phyloP scores from a whole-genome alignment of 2,329 filamentous ascomycete genomes.

The Lachnum nothofagi region DNA sequence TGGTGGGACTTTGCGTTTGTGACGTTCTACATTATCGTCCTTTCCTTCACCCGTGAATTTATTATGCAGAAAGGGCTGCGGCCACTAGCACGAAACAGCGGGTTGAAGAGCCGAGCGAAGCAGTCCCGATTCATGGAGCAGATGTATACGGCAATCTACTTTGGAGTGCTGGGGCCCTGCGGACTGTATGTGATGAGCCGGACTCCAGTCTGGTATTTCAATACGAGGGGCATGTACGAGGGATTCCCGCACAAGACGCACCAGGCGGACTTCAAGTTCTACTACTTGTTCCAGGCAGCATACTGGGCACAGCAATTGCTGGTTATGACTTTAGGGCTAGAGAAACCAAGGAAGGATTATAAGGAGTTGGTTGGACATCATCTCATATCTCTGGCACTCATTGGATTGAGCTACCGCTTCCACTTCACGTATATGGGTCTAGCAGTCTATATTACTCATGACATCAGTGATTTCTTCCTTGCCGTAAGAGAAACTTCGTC shows the following conservation, averaged over 20 bases:
- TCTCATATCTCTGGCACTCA: conserved; percentile 78
- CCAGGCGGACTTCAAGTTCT: conserved; percentile 80
- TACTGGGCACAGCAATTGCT: conserved; percentile 96
- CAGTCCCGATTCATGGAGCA: conserved; percentile 94
- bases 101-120: conserved; percentile 68
- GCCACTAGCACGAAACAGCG: conserved; percentile 65
- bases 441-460: conserved; percentile 88
- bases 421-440: conserved; percentile 94
- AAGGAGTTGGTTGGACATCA: conserved; percentile 89
- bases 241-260: conserved; percentile 78
- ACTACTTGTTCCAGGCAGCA: conserved; percentile 86
- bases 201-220: conserved; percentile 92
- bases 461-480: conserved; percentile 92
- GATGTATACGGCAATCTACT: conserved; percentile 88
- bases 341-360: conserved; percentile 92
- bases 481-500: conserved; percentile 55
- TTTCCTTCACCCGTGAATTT: conserved; percentile 91
- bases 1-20: conserved; percentile 80
- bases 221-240: conserved; percentile 85
- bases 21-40: conserved; percentile 78
- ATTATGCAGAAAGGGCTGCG: conserved; percentile 86
- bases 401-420: conserved; percentile 84
- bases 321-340: conserved; percentile 79
- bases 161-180: conserved; percentile 72
- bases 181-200: conserved; percentile 86